Conservation (phyloP, 345 rosid species). For the Acer campestre region DNA sequence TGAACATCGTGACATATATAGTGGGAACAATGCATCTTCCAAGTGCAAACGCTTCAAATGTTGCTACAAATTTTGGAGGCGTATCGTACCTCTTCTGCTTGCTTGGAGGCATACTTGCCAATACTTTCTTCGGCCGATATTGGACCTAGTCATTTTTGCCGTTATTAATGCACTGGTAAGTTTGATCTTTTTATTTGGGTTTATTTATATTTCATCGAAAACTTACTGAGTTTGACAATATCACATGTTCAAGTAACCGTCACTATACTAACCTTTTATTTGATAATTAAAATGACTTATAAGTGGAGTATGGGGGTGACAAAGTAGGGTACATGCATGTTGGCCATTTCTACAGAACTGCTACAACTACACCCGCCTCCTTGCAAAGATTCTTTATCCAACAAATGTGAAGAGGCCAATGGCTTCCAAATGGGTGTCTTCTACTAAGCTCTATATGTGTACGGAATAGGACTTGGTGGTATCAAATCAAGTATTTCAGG, state of each 20-base stretch:
- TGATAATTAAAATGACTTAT: not conserved
- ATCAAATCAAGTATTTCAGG: slow-evolving; percentile 27
- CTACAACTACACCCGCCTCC: slow-evolving; percentile 14
- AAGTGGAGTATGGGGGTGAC: not conserved
- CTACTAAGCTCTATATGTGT: not conserved
- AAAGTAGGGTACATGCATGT: slow-evolving; percentile 17
- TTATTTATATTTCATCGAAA: not conserved
- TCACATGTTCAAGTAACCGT: too few species aligned
- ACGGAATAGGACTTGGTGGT: slow-evolving; percentile 15
- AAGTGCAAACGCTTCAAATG: not conserved
- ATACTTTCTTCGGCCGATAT: slow-evolving; percentile 5
- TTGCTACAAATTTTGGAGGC: slow-evolving; percentile 17
- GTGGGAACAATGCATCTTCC: slow-evolving; percentile 21
- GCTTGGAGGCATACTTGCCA: slow-evolving; percentile 4
- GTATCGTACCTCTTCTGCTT: slow-evolving; percentile 11
- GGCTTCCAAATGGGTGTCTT: slow-evolving; percentile 19
- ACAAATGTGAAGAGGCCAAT: slow-evolving; percentile 20
- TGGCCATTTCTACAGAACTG: slow-evolving; percentile 13
- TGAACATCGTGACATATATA: slow-evolving; percentile 26
- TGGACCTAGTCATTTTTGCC: not conserved
- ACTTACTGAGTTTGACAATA: too few species aligned
- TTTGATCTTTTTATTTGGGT: not conserved
- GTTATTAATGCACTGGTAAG: not conserved
- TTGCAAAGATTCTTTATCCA: slow-evolving; percentile 7
- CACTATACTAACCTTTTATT: not conserved